phyloP scores from a whole-genome alignment of 164 flowering plant species.

The Dillenia suffruticosa region DNA sequence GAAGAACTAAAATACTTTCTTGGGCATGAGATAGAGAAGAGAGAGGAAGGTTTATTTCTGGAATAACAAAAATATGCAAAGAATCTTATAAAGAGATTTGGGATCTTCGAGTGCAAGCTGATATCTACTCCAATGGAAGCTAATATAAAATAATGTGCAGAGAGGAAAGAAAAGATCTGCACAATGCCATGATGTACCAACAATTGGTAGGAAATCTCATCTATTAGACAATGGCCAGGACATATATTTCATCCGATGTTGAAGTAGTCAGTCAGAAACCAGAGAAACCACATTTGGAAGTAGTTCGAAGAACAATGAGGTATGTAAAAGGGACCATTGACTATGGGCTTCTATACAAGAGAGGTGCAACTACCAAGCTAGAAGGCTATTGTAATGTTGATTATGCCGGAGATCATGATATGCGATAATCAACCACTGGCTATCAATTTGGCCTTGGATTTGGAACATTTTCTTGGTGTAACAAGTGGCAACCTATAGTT shows the following conservation, averaged over 20 bases:
- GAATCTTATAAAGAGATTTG: too few relatives aligned
- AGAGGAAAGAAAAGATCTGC: background rate
- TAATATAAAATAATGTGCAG: conserved; percentile 3
- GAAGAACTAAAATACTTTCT: conserved; percentile 2
- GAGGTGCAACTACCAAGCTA: background rate
- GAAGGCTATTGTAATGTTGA: too few relatives aligned
- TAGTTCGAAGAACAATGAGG: background rate
- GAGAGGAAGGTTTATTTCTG: too few relatives aligned
- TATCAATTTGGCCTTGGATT: too few relatives aligned
- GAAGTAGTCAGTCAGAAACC: conserved; percentile 3
- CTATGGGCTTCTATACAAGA: background rate
- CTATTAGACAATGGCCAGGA: background rate
- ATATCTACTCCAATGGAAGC: conserved; percentile 4
- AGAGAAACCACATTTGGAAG: background rate
- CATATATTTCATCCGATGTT: background rate
- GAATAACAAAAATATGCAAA: too few relatives aligned
- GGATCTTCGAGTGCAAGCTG: background rate
- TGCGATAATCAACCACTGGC: too few relatives aligned
- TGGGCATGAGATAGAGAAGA: background rate
- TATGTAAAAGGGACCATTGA: background rate
- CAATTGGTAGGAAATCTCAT: background rate
- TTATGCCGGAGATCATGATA: too few relatives aligned
- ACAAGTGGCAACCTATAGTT: too few relatives aligned
- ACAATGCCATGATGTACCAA: too few relatives aligned
- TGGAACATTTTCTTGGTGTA: too few relatives aligned